phyloP scores from a whole-genome alignment of 2,329 filamentous ascomycete species.

The Torrubiella hemipterigena region DNA sequence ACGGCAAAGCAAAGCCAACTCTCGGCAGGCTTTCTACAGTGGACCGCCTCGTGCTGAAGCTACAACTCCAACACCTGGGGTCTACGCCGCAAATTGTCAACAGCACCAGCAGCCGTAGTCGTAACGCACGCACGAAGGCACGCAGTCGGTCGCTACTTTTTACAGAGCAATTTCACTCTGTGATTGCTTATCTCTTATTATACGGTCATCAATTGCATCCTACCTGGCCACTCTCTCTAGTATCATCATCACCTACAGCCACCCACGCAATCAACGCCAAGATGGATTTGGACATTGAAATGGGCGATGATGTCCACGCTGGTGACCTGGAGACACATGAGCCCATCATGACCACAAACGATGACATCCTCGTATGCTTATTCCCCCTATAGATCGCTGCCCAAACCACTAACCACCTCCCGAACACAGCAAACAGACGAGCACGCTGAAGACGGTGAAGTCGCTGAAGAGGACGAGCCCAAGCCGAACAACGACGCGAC shows the following conservation, averaged over 20 bases:
- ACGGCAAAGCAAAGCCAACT: too few relatives aligned
- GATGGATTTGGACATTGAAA: slow-evolving; percentile 62
- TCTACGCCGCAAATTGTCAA: too few relatives aligned
- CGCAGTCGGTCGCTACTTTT: too few relatives aligned
- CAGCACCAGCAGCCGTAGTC: too few relatives aligned
- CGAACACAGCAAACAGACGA: slow-evolving; percentile 22
- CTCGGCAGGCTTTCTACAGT: too few relatives aligned
- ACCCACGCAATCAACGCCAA: slow-evolving; percentile 11
- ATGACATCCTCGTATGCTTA: slow-evolving; percentile 24
- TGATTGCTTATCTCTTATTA: background rate
- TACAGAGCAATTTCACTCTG: too few relatives aligned
- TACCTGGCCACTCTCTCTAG: background rate
- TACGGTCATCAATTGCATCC: background rate
- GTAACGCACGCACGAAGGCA: too few relatives aligned
- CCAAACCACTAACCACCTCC: slow-evolving; percentile 1
- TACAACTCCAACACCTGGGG: too few relatives aligned
- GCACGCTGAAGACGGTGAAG: slow-evolving; percentile 24
- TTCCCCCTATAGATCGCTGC: background rate
- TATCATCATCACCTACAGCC: background rate
- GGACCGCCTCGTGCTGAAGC: too few relatives aligned
- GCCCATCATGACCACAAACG: slow-evolving; percentile 15
- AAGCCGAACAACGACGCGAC: slow-evolving; percentile 9
- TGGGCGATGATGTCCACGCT: slow-evolving; percentile 50
- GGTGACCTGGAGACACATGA: slow-evolving; percentile 15
- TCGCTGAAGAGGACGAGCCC: slow-evolving; percentile 22